phyloP scores from a whole-genome alignment of 176 grass and related monocot species.

The Aegilops longissima region DNA sequence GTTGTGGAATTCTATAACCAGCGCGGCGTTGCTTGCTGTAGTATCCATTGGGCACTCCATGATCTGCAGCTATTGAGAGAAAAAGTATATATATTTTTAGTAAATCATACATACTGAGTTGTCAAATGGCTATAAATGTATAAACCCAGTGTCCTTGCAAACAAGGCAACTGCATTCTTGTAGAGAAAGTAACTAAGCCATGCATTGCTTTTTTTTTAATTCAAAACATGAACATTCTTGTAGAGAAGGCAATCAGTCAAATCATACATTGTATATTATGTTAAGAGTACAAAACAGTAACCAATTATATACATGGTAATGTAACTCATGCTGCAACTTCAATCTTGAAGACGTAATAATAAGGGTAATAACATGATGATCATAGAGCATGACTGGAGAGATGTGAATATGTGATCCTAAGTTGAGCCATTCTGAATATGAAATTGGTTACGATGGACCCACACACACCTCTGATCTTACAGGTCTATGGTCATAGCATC shows the following conservation, averaged over 20 bases:
- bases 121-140: background rate
- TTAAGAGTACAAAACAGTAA: background rate
- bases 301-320: too few relatives aligned
- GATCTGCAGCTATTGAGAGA: background rate
- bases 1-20: conserved; percentile 18
- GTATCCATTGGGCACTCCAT: conserved; percentile 41
- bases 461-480: background rate
- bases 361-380: background rate
- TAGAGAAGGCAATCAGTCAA: background rate
- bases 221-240: background rate
- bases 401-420: background rate
- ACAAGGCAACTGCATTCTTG: background rate
- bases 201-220: background rate
- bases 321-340: background rate
- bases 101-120: background rate
- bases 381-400: background rate
- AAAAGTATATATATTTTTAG: background rate
- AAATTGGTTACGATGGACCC: background rate
- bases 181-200: background rate
- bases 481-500: background rate
- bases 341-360: too few relatives aligned
- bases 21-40: conserved; percentile 16
- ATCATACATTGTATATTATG: background rate
- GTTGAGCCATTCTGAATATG: background rate
- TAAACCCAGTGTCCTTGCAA: background rate